Evolutionary conservation across 768 basidiomycete species (phyloP).

Genomic region (Macrolepiota fuliginosa): DNA sequence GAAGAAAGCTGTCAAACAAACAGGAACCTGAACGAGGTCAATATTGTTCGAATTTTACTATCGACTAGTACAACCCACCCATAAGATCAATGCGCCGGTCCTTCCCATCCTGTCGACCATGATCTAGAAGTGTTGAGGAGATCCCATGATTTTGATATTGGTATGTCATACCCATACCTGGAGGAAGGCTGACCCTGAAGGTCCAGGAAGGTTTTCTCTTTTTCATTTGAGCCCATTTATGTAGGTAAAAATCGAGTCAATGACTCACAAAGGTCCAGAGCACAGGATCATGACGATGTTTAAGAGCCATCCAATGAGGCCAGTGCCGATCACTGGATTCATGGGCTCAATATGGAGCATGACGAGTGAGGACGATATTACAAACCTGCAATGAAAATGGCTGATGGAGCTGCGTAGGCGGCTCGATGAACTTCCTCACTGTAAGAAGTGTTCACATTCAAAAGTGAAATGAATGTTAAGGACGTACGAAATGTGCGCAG

Average conservation of each 20-base stretch:
- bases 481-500: conserved; percentile 77
- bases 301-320: conserved; percentile 79
- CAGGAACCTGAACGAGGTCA: conserved; percentile 45
- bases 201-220: conserved; percentile 64
- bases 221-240: not conserved
- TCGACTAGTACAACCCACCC: conserved; percentile 43
- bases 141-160: not conserved
- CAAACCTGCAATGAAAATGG: conserved; percentile 59
- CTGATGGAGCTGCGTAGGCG: conserved; percentile 67
- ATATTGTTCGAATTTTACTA: not conserved
- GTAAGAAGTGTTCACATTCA: conserved; percentile 9
- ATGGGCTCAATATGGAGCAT: not conserved
- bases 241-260: not conserved
- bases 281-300: conserved; percentile 88
- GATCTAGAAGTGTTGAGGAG: conserved; percentile 43
- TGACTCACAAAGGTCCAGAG: conserved; percentile 67
- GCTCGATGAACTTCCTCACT: conserved; percentile 82
- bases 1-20: conserved; percentile 86
- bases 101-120: conserved; percentile 76
- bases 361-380: not conserved
- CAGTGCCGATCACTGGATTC: conserved; percentile 63
- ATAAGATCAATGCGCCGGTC: conserved; percentile 71
- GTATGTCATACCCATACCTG: conserved; percentile 43
- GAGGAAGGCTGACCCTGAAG: conserved; percentile 71
- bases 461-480: conserved; percentile 10